phyloP scores from a whole-genome alignment of 179 eudicot species.

The Gypsophila paniculata region DNA sequence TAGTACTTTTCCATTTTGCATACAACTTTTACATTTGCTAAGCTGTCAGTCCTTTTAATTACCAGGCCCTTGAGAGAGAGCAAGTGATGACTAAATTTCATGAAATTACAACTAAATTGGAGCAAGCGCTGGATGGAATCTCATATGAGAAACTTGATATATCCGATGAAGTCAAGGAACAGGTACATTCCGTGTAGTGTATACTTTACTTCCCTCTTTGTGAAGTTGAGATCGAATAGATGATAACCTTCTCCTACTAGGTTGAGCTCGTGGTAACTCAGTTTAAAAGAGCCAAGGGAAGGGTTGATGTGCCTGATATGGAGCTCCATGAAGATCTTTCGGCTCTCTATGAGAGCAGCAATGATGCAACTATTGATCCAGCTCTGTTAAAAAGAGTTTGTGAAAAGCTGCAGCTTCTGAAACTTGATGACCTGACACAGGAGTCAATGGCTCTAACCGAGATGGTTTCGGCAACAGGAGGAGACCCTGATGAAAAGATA shows the following conservation, averaged over 20 bases:
- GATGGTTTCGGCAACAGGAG: slow-evolving; percentile 67
- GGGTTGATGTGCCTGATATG: slow-evolving; percentile 57
- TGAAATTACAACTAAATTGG: slow-evolving; percentile 64
- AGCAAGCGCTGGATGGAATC: slow-evolving; percentile 64
- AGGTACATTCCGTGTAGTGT: slow-evolving; percentile 38
- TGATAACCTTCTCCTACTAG: slow-evolving; percentile 33
- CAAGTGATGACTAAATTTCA: slow-evolving; percentile 61
- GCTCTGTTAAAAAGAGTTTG: slow-evolving; percentile 55
- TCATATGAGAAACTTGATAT: slow-evolving; percentile 69
- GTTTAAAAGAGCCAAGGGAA: slow-evolving; percentile 88
- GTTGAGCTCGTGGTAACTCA: slow-evolving; percentile 87
- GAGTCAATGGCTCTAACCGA: slow-evolving; percentile 87
- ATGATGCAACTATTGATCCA: slow-evolving; percentile 45
- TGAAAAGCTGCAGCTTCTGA: slow-evolving; percentile 64
- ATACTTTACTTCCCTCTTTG: background rate
- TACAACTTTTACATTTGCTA: background rate
- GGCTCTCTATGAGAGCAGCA: slow-evolving; percentile 51
- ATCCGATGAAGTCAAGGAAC: slow-evolving; percentile 91
- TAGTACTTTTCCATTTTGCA: background rate
- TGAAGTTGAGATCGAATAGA: background rate
- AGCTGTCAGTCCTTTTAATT: slow-evolving; percentile 11
- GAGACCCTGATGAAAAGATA: slow-evolving; percentile 79
- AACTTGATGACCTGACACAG: slow-evolving; percentile 73
- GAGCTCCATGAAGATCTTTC: slow-evolving; percentile 61
- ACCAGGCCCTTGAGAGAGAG: slow-evolving; percentile 76